Evolutionary conservation across 1,284 basidiomycete genomes (phyloP), one percentile per base, ranked within the genome.

Genomic region (Mycena citricolor): DNA sequence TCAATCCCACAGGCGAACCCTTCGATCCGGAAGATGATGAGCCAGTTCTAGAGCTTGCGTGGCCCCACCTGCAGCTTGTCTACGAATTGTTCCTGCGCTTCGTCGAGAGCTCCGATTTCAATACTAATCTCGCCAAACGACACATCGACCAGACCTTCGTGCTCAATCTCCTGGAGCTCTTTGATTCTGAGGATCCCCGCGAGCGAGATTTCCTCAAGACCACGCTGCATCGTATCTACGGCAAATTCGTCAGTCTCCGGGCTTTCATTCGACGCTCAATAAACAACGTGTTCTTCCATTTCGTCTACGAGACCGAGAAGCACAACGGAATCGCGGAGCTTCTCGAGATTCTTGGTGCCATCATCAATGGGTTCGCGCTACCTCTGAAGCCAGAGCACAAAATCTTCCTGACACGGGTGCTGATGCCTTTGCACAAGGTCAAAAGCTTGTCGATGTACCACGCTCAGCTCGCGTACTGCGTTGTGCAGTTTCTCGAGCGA

Each of bases 21-120:
- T 99, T 97, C 61, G 97, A 99, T 65, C 97, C 97, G 11, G 97
- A 99, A 69, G 97, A 99, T 71, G 97, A 99, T 60, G 97, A 99
- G 59, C 97, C 97, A 6, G 95, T 99, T 4, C 80, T 99, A 51
- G 97, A 99, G 65, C 86, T 99, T 42, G 97, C 97, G 13, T 99
- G 97, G 97, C 97, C 97, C 22, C 97, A 99, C 66, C 80, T 99
- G 43, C 95, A 99, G 69, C 95, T 99, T 55, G 97, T 99, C 40
- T 99, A 99, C 71, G 97, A 99, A 68, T 98, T 99, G 70, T 99
- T 99, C 83, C 83, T 99, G 26, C 90, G 97, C 43, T 99, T 99
- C 61, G 91, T 99, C 49, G 97, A 99, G 69, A 92, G 86, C 60
- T 89, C 91, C 11, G 97, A 99, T 65, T 98, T 99, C 74, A 98